Conservation (phyloP, 495 filamentous ascomycete genomes). For the Hyaloscypha hepaticicola region DNA sequence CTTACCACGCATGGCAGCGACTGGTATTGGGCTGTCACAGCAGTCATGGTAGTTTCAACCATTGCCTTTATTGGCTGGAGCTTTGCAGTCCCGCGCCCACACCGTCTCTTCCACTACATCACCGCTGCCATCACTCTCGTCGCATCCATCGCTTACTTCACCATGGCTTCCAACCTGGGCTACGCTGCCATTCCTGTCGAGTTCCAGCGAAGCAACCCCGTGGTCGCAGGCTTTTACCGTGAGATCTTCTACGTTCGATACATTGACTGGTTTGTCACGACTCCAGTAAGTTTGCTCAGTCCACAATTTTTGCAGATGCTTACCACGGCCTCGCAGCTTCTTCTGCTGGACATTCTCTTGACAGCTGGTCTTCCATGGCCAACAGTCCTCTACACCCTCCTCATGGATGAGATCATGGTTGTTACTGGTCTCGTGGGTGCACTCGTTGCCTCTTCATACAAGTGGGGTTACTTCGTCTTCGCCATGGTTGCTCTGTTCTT, state of each 20-base stretch:
- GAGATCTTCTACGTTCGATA: slow-evolving; percentile 74
- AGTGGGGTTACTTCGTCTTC: slow-evolving; percentile 69
- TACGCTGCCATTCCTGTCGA: slow-evolving; percentile 60
- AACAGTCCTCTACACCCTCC: slow-evolving; percentile 59
- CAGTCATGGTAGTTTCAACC: slow-evolving; percentile 46
- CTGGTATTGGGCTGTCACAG: slow-evolving; percentile 53
- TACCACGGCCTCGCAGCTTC: slow-evolving; percentile 43
- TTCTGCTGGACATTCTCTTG: slow-evolving; percentile 60
- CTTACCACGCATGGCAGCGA: slow-evolving; percentile 60
- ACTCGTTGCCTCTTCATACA: slow-evolving; percentile 56
- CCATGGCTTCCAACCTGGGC: slow-evolving; percentile 67
- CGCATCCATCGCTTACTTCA: slow-evolving; percentile 65
- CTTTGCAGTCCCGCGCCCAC: slow-evolving; percentile 48
- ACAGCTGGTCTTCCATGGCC: slow-evolving; percentile 65
- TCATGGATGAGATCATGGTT: slow-evolving; percentile 64
- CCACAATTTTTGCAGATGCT: background rate
- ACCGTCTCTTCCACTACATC: slow-evolving; percentile 71
- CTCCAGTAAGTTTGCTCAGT: slow-evolving; percentile 28
- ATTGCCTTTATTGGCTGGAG: slow-evolving; percentile 44
- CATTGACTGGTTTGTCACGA: slow-evolving; percentile 59
- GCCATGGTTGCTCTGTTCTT: slow-evolving; percentile 57
- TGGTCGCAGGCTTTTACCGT: slow-evolving; percentile 47
- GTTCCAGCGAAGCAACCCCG: slow-evolving; percentile 43
- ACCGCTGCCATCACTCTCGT: slow-evolving; percentile 58
- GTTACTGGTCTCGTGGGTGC: slow-evolving; percentile 62